Base-by-base conservation (phyloP, 2,329 filamentous ascomycete genomes). In the Cordyceps militaris region DNA sequence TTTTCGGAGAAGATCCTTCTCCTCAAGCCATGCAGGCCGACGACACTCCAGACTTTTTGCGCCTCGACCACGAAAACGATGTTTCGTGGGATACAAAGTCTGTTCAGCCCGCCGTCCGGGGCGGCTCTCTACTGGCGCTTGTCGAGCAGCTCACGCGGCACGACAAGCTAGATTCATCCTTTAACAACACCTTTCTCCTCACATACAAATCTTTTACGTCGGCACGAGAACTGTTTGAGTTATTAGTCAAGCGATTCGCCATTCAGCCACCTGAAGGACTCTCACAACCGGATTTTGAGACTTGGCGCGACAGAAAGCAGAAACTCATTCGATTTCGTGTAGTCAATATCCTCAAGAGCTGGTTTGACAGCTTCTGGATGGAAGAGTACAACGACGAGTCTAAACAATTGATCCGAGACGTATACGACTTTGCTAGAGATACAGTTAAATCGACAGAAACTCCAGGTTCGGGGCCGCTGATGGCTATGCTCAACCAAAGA, bases 321-420 rank as follows among this genome's bases (percentile, higher is more conserved):
- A 97, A 95, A 69, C 88, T 91, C 5, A 97, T 97, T 61, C 84
- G 94, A 36, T 96, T 99, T 76, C 86, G 94, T 43, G 92, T 99
- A 2, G 91, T 99, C 63, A 99, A 97, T 67, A 97, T 97, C 62
- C 76, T 99, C 49, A 97, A 97, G 79, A 95, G 85, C 73, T 99
- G 94, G 94, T 94, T 99, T 64, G 94, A 97, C 69, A 92, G 88
- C 65, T 97, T 94, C 71, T 99, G 94, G 94, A 97, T 97, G 91
- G 94, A 99, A 69, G 89, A 91, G 50, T 86, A 87, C 61, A 92
- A 86, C 67, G 89, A 93, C 53, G 86, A 89, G 49, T 95, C 87
- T 47, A 90, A 85, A 70, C 84, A 91, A 63, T 79, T 99, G 42
- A 90, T 99, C 62, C 86, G 91, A 60, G 86, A 92, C 63, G 91